phyloP scores from a whole-genome alignment of 371 early-diverging fungal species.

The Mucor racemosus region DNA sequence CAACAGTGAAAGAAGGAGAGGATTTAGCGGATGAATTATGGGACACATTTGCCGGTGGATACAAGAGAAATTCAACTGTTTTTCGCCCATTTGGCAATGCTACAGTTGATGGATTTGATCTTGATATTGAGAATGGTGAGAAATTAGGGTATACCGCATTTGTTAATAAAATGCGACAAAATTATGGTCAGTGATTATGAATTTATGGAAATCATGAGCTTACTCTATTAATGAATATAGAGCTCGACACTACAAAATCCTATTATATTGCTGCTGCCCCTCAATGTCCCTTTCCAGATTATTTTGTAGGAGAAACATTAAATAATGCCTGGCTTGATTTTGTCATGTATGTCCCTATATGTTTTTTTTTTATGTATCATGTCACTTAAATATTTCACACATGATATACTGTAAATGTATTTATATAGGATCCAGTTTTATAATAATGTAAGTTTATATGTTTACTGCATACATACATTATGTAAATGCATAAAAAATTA shows the following conservation, averaged over 20 bases:
- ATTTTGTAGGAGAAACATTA: slow-evolving; percentile 50
- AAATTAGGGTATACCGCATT: slow-evolving; percentile 59
- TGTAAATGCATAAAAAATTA: not conserved
- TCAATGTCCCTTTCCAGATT: slow-evolving; percentile 63
- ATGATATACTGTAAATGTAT: not conserved
- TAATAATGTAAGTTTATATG: slow-evolving; percentile 25
- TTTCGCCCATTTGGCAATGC: slow-evolving; percentile 71
- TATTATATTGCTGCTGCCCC: slow-evolving; percentile 61
- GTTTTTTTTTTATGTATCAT: not conserved
- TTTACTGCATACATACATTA: not conserved
- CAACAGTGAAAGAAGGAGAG: slow-evolving; percentile 46
- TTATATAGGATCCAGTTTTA: slow-evolving; percentile 29
- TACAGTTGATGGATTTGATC: slow-evolving; percentile 70
- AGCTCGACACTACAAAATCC: slow-evolving; percentile 33
- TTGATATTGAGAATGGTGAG: slow-evolving; percentile 73
- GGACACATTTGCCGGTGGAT: slow-evolving; percentile 65
- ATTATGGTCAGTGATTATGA: slow-evolving; percentile 24
- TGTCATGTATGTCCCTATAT: slow-evolving; percentile 29
- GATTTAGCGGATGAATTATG: slow-evolving; percentile 65
- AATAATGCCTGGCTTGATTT: slow-evolving; percentile 54
- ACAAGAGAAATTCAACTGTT: slow-evolving; percentile 7
- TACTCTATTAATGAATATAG: slow-evolving; percentile 6
- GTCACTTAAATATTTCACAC: not conserved
- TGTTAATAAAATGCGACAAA: slow-evolving; percentile 47
- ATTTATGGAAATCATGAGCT: too few species aligned